A percentile compares a stretch with the other conserved stretches of the same genome.
Conservation (phyloP, 805 yeast genomes). For the Ogataea wickerhamii region DNA sequence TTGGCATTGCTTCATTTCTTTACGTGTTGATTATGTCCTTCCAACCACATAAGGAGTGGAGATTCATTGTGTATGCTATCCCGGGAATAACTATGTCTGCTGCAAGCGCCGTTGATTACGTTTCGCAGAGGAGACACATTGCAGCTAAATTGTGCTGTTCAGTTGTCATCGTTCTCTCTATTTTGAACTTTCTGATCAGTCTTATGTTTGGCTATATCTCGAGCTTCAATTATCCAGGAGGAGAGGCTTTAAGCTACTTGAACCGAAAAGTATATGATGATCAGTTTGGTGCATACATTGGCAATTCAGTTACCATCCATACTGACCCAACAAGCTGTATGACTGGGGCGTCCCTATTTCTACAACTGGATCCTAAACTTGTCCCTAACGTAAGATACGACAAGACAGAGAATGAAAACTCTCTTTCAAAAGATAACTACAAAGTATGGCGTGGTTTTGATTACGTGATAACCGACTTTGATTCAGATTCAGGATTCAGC, state of each 20-base stretch:
- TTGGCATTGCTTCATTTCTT: constrained; percentile 48
- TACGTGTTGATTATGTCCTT: constrained; percentile 66
- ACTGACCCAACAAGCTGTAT: constrained; percentile 78
- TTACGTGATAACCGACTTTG: constrained; percentile 44
- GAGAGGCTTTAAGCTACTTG: constrained; percentile 57
- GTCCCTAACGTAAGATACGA: constrained; percentile 52
- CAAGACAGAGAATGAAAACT: constrained; percentile 57
- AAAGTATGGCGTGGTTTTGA: constrained; percentile 47
- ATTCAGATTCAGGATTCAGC: constrained; percentile 16
- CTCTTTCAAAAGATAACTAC: constrained; percentile 25
- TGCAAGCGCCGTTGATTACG: constrained; percentile 36
- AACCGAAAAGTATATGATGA: constrained; percentile 32
- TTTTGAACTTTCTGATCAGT: constrained; percentile 40
- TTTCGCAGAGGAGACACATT: constrained; percentile 14
- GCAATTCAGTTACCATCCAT: constrained; percentile 47
- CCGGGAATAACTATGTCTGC: constrained; percentile 67
- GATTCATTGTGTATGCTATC: constrained; percentile 73
- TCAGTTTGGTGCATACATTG: constrained; percentile 4
- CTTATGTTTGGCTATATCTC: constrained; percentile 58
- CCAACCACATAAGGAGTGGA: constrained; percentile 93
- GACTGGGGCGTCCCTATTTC: constrained; percentile 82
- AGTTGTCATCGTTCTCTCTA: constrained; percentile 31
- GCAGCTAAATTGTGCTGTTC: constrained; percentile 21
- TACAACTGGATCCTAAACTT: constrained; percentile 45
- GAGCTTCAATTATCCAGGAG: constrained; percentile 85